Evolutionary conservation across 1,284 basidiomycete species (phyloP).

Genomic region (Ustilago esculenta): DNA sequence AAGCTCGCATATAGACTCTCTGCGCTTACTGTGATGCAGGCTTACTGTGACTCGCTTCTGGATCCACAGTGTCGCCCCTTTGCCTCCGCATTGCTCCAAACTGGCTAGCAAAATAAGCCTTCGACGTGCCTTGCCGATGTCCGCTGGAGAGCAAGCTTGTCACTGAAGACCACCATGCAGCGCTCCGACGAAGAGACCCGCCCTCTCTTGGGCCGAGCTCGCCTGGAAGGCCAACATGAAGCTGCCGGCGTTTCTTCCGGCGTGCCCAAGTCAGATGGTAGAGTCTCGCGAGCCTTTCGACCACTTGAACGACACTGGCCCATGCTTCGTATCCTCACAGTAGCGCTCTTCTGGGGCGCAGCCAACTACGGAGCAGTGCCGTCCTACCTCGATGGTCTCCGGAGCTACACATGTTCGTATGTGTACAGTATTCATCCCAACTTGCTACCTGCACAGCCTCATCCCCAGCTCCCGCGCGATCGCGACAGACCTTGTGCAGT

Average conservation of each 20-base stretch:
- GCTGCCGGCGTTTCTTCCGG: slow-evolving; percentile 3
- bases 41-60: too few species aligned
- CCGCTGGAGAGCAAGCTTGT: too few species aligned
- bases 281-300: background rate
- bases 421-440: slow-evolving; percentile 33
- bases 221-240: slow-evolving; percentile 1
- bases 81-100: too few species aligned
- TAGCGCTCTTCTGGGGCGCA: slow-evolving; percentile 32
- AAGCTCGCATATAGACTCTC: too few species aligned
- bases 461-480: slow-evolving; percentile 29
- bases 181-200: slow-evolving; percentile 17
- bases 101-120: too few species aligned
- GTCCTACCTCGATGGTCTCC: slow-evolving; percentile 36
- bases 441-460: slow-evolving; percentile 22
- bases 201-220: slow-evolving; percentile 15
- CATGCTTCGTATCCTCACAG: slow-evolving; percentile 26
- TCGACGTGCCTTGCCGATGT: too few species aligned
- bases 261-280: background rate
- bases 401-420: slow-evolving; percentile 38
- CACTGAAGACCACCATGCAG: slow-evolving; percentile 20
- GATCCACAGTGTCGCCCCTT: too few species aligned
- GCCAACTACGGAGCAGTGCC: slow-evolving; percentile 33
- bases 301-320: slow-evolving; percentile 23
- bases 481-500: slow-evolving; percentile 42
- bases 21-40: too few species aligned